Evolutionary conservation across 2,329 filamentous ascomycete species (phyloP), one percentile per base, ranked within the genome.

Genomic region (Ophiostoma montium): DNA sequence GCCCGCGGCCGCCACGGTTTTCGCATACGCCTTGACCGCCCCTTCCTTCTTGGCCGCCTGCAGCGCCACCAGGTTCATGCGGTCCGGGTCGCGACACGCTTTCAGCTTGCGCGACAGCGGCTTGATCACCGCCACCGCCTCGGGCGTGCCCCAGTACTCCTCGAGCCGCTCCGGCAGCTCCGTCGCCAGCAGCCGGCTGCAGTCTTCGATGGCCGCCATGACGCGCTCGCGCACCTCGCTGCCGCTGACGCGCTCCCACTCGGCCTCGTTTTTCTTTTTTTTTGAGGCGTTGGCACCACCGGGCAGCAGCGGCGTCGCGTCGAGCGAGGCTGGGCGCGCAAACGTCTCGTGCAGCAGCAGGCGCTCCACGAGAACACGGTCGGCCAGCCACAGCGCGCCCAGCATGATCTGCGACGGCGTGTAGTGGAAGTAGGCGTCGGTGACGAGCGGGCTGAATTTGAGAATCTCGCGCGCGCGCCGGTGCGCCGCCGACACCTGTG

Each of bases 371-470:
- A 92, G 66, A 0, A 73, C 76, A 36, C 70, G 66, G 61, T 96
- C 90, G 0, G 82, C 85, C 47, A 94, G 74, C 13, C 82, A 71
- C 27, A 95, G 67, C 0, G 89, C 80, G 0, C 86, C 82, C 52
- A 96, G 74, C 80, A 89, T 89, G 62, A 96, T 94, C 63, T 98
- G 92, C 21, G 86, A 84, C 0, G 92, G 92, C 0, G 90, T 90
- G 67, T 86, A 96, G 64, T 95, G 83, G 66, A 96, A 95, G 67
- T 96, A 96, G n/a, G 79, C 88, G 59, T 98, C 92, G 23, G 90
- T 95, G 53, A 95, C 74, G 46, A 94, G 70, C 0, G 88, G 85
- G 50, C 86, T 84, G 49, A 80, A 83, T 60, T 86, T 86, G 49
- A 94, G 75, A 43, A 86, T 72, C 18, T 81, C 77, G 38, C 84